Conservation (phyloP, 352 stramenopile species). For the Globisporangium abappressorium region DNA sequence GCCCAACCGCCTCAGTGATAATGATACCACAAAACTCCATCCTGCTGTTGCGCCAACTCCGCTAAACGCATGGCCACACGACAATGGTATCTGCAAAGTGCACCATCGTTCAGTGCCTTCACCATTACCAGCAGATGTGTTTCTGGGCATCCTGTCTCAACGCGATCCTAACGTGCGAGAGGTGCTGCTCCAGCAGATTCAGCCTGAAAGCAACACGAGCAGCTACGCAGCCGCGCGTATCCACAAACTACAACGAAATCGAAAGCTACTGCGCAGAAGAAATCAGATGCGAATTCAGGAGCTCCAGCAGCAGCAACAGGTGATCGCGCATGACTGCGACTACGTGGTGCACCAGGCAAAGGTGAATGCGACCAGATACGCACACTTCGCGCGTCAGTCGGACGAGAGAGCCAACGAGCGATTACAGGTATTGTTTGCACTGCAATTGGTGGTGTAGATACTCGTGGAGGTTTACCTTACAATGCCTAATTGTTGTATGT, state of each 20-base stretch:
- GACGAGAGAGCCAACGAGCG: conserved; percentile 2
- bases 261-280: neutral
- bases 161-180: neutral
- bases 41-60: neutral
- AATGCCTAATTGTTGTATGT: neutral
- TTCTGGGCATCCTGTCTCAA: conserved; percentile 1
- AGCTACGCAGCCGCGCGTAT: conserved; percentile 7
- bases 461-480: too few relatives aligned
- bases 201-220: neutral
- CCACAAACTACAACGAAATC: conserved; percentile 3
- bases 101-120: neutral
- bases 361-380: neutral
- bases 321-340: conserved; percentile 12
- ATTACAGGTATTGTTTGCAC: conserved; percentile 10
- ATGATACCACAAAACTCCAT: neutral
- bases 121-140: neutral
- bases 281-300: neutral
- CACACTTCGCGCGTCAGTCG: conserved; percentile 9
- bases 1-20: neutral
- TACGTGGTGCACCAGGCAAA: conserved; percentile 1
- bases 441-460: neutral
- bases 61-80: conserved; percentile 3
- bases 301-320: conserved; percentile 13
- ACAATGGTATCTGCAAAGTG: neutral
- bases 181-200: neutral